These are phyloP conservation scores for Alopecurus myosuroides DNA, from an alignment of 176 grass and related monocot species.

Conservation along the genomic window DNA sequence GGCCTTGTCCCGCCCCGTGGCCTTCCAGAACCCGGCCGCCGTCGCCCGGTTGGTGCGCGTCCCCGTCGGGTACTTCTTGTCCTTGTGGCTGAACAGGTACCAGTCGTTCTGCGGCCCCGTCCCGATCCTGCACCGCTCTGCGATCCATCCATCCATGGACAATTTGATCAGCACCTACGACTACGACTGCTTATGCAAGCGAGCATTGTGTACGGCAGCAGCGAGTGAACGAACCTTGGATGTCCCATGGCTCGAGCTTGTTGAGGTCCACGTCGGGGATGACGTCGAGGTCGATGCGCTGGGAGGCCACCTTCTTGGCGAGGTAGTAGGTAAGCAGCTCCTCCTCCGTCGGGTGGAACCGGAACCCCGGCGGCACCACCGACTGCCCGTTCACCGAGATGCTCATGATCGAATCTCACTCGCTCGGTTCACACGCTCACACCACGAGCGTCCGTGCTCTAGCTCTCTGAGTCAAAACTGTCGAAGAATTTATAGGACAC, in stretches of 20 bases:
- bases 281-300: slow-evolving; percentile 82
- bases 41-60: slow-evolving; percentile 88
- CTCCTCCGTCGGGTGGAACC: slow-evolving; percentile 96
- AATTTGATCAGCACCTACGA: not conserved
- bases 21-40: slow-evolving; percentile 85
- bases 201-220: not conserved
- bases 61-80: slow-evolving; percentile 91
- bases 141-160: not conserved
- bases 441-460: not conserved
- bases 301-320: slow-evolving; percentile 75
- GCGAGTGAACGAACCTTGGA: slow-evolving; percentile 44
- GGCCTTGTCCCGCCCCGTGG: slow-evolving; percentile 83
- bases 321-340: slow-evolving; percentile 90
- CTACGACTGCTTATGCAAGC: not conserved
- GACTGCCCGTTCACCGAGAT: slow-evolving; percentile 90
- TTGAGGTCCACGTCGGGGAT: slow-evolving; percentile 90
- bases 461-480: not conserved
- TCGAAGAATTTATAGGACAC: not conserved
- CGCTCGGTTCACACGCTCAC: not conserved
- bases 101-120: slow-evolving; percentile 83
- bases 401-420: slow-evolving; percentile 42
- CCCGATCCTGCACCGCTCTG: slow-evolving; percentile 71
- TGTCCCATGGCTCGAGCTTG: slow-evolving; percentile 97
- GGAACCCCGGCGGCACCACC: slow-evolving; percentile 78
- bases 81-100: slow-evolving; percentile 97